Conservation (phyloP, 2,329 filamentous ascomycete species). For the Aphanoascus verrucosus region DNA sequence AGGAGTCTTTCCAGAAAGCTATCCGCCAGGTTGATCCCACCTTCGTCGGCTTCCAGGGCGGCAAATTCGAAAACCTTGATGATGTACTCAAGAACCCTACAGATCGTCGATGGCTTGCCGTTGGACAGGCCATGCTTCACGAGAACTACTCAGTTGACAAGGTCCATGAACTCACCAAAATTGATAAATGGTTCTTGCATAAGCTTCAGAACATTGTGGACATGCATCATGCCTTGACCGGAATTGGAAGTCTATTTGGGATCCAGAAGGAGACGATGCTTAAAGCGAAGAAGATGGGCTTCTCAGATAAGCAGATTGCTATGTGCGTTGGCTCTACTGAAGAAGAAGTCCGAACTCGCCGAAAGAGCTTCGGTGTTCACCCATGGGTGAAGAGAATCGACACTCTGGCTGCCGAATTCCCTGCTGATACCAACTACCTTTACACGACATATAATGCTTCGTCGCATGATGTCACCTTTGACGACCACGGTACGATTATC, state of each 20-base stretch:
- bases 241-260: constrained; percentile 68
- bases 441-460: constrained; percentile 98
- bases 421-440: constrained; percentile 86
- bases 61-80: constrained; percentile 87
- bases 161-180: constrained; percentile 90
- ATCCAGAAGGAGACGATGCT: constrained; percentile 80
- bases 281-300: constrained; percentile 94
- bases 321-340: constrained; percentile 74
- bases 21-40: constrained; percentile 92
- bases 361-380: constrained; percentile 76
- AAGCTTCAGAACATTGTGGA: constrained; percentile 97
- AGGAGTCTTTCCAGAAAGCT: constrained; percentile 98
- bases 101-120: constrained; percentile 91
- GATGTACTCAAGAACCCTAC: constrained; percentile 83
- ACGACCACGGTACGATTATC: constrained; percentile 81
- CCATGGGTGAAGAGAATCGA: constrained; percentile 99
- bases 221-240: constrained; percentile 74
- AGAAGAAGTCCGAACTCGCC: constrained; percentile 74
- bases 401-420: constrained; percentile 92
- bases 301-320: constrained; percentile 93
- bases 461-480: constrained; percentile 83
- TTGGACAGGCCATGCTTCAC: constrained; percentile 95
- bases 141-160: constrained; percentile 88
- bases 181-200: constrained; percentile 98
- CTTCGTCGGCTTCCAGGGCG: constrained; percentile 88